Evolutionary conservation across 257 asterid genomes (phyloP), one percentile per base, ranked within the genome.

Genomic region (Forsythia viridissima): DNA sequence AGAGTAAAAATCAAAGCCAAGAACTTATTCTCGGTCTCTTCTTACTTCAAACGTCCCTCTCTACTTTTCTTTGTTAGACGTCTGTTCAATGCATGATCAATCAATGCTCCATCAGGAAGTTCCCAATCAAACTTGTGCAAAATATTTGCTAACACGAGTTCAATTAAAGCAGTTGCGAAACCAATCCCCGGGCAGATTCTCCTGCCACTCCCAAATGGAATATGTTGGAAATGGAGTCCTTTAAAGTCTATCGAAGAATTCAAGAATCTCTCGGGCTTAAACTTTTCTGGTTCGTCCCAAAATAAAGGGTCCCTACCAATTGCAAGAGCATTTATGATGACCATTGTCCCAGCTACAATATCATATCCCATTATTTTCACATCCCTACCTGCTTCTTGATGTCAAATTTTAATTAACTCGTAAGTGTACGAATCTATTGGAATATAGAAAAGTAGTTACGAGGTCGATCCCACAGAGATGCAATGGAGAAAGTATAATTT

Each of bases 251-350:
- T 36, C 0, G 68, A 0, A 44, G 77, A 72, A 73, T 82, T 63
- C 24, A 89, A 51, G 77, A 89, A 89, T 57, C 93, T 81, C 52
- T 86, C 88, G 0, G 92, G 93, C 0, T 7, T 6, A 72, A 87
- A 89, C 44, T 80, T 73, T 18, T 87, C 90, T 0, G 91, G 90
- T 0, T 89, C 79, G 0, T 79, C 73, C 93, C 91, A 89, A 7
- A 1, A 37, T 0, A 30, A 43, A 1, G 89, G 83, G 57, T 87
- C 91, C 46, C 89, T 73, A 0, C 85, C 79, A 0, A 89, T 84
- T 15, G 90, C 75, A 87, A 87, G 84, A 30, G 84, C 85, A 41
- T 89, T 89, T 3, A 63, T 63, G 10, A 87, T 34, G 13, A 81
- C 83, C 75, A 36, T 15, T 4, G 90, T 87, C 11, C 90, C 90